Percentiles rank a stretch among this genome's conserved stretches.
Conservation (phyloP, 176 grass and related monocot genomes). For the Zea luxurians region DNA sequence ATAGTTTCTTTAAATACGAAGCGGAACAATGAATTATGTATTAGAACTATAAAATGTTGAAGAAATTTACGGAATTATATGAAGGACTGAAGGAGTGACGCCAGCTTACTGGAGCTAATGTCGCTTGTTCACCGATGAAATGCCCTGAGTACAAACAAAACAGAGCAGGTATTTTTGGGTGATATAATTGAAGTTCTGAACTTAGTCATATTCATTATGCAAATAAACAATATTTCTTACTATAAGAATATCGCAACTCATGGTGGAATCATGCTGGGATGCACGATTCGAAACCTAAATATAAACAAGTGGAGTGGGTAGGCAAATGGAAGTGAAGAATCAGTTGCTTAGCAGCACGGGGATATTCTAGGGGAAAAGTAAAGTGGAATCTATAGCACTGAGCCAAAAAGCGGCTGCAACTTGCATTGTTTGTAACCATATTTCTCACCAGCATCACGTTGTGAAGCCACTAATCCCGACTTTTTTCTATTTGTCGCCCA, state of each 20-base stretch:
- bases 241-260: background rate
- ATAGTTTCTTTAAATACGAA: too few species aligned
- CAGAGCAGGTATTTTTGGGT: background rate
- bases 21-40: too few species aligned
- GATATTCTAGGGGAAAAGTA: background rate
- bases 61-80: too few species aligned
- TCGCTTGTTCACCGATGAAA: too few species aligned
- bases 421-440: slow-evolving; percentile 8
- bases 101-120: too few species aligned
- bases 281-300: background rate
- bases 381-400: background rate
- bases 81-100: too few species aligned
- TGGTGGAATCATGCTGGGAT: background rate
- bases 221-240: background rate
- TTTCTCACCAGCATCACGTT: background rate
- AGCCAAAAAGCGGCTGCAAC: slow-evolving; percentile 7
- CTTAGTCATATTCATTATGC: background rate
- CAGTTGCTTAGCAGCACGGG: background rate
- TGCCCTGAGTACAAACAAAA: background rate
- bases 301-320: background rate
- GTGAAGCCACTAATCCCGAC: background rate
- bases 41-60: too few species aligned
- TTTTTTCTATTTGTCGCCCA: background rate
- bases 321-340: background rate
- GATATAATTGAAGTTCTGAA: background rate